phyloP scores from a whole-genome alignment of 2,329 filamentous ascomycete genomes.

The Chaetomiaceae sp. region DNA sequence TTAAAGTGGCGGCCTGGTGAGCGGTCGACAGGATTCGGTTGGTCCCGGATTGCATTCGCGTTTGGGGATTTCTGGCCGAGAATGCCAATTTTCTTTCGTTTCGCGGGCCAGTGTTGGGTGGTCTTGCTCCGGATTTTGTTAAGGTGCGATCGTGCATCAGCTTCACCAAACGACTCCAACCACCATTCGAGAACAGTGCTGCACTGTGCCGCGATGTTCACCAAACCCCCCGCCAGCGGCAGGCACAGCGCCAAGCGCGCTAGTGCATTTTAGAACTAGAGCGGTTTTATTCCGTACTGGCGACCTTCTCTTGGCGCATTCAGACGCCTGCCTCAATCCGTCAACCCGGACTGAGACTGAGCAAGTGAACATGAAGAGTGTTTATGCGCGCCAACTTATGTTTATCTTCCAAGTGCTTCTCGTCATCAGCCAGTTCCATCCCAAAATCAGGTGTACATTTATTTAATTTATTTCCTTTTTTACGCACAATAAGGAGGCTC shows the following conservation, averaged over 20 bases:
- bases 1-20: not conserved
- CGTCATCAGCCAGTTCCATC: too few species aligned
- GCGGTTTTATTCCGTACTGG: too few species aligned
- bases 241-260: conserved; percentile 4
- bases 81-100: not conserved
- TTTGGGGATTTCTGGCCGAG: too few species aligned
- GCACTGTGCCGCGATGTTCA: conserved; percentile 11
- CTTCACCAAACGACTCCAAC: conserved; percentile 4
- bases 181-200: not conserved
- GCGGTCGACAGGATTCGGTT: not conserved
- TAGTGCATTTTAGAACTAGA: not conserved
- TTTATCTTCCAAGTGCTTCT: too few species aligned
- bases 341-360: too few species aligned
- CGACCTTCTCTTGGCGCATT: too few species aligned
- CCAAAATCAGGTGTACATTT: too few species aligned
- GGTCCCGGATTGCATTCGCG: not conserved
- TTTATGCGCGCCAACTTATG: too few species aligned
- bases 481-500: too few species aligned
- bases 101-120: not conserved
- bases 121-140: conserved; percentile 10
- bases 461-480: too few species aligned
- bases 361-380: too few species aligned
- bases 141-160: conserved; percentile 8
- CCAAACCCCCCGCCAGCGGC: conserved; percentile 6
- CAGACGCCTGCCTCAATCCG: too few species aligned